Base-by-base conservation (phyloP, 805 yeast species). In the Metschnikowia dekortorum region DNA sequence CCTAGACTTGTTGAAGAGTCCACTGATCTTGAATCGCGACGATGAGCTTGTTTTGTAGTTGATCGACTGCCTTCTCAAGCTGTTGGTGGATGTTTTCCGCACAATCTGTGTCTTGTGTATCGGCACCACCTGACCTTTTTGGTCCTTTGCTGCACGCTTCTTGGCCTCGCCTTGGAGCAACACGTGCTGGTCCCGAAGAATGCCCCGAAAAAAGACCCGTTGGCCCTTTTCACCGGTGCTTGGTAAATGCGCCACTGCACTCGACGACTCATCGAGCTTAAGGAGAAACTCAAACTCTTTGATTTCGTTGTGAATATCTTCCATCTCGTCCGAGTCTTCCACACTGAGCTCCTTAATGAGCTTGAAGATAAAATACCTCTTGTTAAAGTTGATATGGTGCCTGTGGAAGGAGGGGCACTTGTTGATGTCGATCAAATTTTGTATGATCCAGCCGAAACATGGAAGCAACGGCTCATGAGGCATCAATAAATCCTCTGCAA, bases 401-500 rank as follows among this genome's bases (percentile, higher is more conserved):
- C 81, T 76, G 46, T 85, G 80, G 81, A 83, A 87, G 59, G 86
- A 87, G 16, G 97, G 96, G 46, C 89, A 83, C 47, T 59, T 66
- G 53, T 70, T 70, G 9, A 68, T 58, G 61, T 88, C 96, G 48
- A 90, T 63, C 54, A 92, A 69, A 53, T 95, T 82, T 58, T 87
- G 92, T 26, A 86, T 73, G 46, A 89, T 74, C 98, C 98, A 92
- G 9, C 97, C 97, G 52, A 89, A 81, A 61, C 97, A 91, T 2
- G 96, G 94, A 6, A 89, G 80, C 45, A 88, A 69, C 0, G 83
- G 76, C 48, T 75, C 74, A 51, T 65, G 54, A 53, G 66, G 66
- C 30, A 66, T 62, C 37, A 57, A 61, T 42, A 73, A 62, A 43
- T 70, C 75, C 1, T 56, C 44, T 4, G 55, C 48, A 4, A 56